Evolutionary conservation across 352 stramenopile genomes (phyloP).

Genomic region (Pythium plurisporium): DNA sequence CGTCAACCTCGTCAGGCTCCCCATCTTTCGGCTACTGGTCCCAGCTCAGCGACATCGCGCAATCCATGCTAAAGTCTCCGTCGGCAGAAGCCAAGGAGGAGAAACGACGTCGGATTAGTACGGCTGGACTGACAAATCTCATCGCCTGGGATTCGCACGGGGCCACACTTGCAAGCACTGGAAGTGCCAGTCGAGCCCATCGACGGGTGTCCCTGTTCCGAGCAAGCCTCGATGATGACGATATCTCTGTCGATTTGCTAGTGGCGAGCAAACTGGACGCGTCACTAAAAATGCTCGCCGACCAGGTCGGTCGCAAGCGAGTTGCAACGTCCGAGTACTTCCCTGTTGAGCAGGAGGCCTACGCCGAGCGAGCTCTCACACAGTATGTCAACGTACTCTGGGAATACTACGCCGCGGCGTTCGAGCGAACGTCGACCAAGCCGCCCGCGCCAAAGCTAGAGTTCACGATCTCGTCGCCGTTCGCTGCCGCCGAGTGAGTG

Average conservation of each 20-base stretch:
- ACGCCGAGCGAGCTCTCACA: constrained; percentile 60
- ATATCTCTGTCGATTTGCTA: constrained; percentile 75
- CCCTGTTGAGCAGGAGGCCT: constrained; percentile 56
- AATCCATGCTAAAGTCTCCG: constrained; percentile 47
- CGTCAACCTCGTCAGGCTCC: constrained; percentile 8
- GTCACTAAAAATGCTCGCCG: constrained; percentile 83
- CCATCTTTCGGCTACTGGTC: constrained; percentile 52
- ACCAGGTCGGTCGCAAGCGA: constrained; percentile 40
- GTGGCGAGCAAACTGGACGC: constrained; percentile 81
- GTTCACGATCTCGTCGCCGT: constrained; percentile 75
- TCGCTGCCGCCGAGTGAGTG: constrained; percentile 54
- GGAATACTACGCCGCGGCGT: constrained; percentile 78
- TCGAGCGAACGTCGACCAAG: constrained; percentile 42
- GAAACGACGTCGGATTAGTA: constrained; percentile 4
- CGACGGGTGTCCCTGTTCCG: constrained; percentile 56
- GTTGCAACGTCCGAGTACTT: constrained; percentile 39
- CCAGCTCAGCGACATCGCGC: constrained; percentile 69
- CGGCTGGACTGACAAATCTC: constrained; percentile 50
- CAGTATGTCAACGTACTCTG: constrained; percentile 77
- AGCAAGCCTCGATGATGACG: constrained; percentile 71
- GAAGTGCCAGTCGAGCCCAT: neutral
- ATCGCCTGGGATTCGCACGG: constrained; percentile 65
- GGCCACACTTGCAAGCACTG: constrained; percentile 21
- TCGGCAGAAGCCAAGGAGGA: constrained; percentile 6
- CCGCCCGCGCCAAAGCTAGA: constrained; percentile 64